Evolutionary conservation across 345 rosid genomes (phyloP).

Genomic region (Corchorus capsularis): DNA sequence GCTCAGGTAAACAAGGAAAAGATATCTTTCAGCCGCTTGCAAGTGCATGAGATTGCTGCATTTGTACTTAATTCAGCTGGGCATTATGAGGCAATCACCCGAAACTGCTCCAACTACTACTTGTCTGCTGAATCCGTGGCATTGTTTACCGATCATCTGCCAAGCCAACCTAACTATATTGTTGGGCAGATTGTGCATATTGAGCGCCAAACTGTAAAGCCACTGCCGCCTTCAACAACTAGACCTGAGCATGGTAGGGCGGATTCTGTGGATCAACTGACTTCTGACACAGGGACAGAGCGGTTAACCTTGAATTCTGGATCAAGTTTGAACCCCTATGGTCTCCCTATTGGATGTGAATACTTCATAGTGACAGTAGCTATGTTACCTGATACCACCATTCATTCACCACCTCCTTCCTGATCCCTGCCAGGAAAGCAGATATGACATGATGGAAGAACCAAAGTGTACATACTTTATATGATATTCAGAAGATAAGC

Average conservation of each 20-base stretch:
- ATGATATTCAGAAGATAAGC: constrained; percentile 16
- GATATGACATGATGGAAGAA: constrained; percentile 84
- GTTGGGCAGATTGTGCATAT: constrained; percentile 94
- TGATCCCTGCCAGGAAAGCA: constrained; percentile 70
- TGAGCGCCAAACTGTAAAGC: constrained; percentile 77
- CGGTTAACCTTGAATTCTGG: constrained; percentile 56
- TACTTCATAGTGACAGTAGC: constrained; percentile 94
- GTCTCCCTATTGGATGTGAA: constrained; percentile 84
- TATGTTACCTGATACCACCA: constrained; percentile 87
- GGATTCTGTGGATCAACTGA: constrained; percentile 43
- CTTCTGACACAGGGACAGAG: constrained; percentile 56
- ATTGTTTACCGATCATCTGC: constrained; percentile 82
- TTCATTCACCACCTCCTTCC: constrained; percentile 76
- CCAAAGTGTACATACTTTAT: constrained; percentile 45
- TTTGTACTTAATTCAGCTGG: constrained; percentile 80
- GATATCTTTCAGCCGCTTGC: constrained; percentile 82
- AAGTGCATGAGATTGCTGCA: constrained; percentile 92
- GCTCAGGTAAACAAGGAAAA: constrained; percentile 87
- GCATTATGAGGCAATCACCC: constrained; percentile 82
- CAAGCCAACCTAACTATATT: constrained; percentile 74
- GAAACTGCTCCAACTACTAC: constrained; percentile 72
- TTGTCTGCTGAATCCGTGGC: constrained; percentile 93
- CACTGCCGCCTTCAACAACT: constrained; percentile 39
- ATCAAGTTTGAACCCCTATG: constrained; percentile 63
- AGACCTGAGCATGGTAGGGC: constrained; percentile 42